Evolutionary conservation across 2,329 filamentous ascomycete species (phyloP).

Genomic region (Diaporthe sp.): DNA sequence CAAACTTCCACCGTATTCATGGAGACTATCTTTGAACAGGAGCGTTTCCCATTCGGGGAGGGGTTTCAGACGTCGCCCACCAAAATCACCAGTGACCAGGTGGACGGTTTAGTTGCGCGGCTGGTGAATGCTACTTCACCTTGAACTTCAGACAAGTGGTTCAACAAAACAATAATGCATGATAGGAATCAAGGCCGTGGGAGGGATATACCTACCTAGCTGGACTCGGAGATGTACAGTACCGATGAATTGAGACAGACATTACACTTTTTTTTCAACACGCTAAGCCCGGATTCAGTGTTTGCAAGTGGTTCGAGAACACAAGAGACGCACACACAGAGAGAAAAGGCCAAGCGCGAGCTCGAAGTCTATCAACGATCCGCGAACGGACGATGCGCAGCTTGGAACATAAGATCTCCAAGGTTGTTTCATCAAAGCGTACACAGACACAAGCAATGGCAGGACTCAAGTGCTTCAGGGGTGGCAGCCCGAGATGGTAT

Average conservation of each 20-base stretch:
- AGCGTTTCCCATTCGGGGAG: constrained; percentile 13
- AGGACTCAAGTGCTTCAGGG: background rate
- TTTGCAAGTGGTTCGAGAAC: background rate
- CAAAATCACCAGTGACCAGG: background rate
- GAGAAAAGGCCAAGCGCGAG: background rate
- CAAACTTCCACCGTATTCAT: constrained; percentile 14
- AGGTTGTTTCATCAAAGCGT: background rate
- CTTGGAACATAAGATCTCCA: background rate
- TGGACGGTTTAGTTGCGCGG: background rate
- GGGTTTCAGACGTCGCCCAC: constrained; percentile 20
- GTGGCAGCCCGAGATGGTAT: background rate
- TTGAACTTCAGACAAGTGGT: background rate
- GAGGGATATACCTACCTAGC: background rate
- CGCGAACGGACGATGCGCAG: background rate
- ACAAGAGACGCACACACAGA: background rate
- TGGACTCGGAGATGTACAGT: background rate
- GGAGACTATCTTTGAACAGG: constrained; percentile 6
- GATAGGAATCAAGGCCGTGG: background rate
- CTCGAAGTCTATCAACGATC: background rate
- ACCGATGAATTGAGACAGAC: constrained; percentile 1
- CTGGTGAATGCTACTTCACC: constrained; percentile 10
- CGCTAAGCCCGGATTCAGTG: background rate
- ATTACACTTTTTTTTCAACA: background rate
- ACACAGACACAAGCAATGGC: background rate
- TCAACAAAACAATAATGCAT: background rate